phyloP scores from a whole-genome alignment of 129 eudicot genomes.

The Chrysanthemum seticuspe region DNA sequence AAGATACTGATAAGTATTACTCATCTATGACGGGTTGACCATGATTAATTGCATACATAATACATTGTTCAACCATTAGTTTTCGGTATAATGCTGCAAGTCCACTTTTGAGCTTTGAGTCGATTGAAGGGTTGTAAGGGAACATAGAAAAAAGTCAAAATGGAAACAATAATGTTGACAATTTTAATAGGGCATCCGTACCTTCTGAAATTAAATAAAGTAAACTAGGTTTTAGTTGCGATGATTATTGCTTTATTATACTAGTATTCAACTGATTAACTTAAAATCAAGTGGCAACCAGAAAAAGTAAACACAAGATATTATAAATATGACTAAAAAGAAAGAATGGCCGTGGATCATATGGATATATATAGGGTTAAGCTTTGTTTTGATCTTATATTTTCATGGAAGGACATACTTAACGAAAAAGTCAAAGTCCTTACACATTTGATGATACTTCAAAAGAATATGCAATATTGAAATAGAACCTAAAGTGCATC shows the following conservation, averaged over 20 bases:
- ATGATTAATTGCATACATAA: too few species aligned
- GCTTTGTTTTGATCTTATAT: too few species aligned
- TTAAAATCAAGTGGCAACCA: constrained; percentile 13
- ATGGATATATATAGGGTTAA: too few species aligned
- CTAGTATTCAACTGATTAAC: not conserved
- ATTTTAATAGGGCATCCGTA: not conserved
- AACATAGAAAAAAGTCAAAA: constrained; percentile 8
- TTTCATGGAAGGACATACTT: too few species aligned
- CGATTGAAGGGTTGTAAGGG: constrained; percentile 14
- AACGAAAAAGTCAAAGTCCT: too few species aligned
- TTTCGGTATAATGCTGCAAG: not conserved
- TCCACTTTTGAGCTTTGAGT: not conserved
- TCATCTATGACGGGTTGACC: too few species aligned
- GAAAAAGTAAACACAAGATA: not conserved
- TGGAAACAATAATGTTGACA: not conserved
- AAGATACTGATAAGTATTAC: too few species aligned
- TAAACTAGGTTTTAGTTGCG: not conserved
- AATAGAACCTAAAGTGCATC: too few species aligned
- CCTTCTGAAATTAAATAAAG: not conserved
- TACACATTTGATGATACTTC: too few species aligned
- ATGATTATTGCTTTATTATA: not conserved
- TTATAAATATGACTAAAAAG: not conserved
- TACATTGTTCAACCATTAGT: too few species aligned
- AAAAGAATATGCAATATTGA: too few species aligned
- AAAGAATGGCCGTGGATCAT: too few species aligned